Evolutionary conservation across 192 early-diverging fungal species (phyloP).

Genomic region (Coemansia sp.): DNA sequence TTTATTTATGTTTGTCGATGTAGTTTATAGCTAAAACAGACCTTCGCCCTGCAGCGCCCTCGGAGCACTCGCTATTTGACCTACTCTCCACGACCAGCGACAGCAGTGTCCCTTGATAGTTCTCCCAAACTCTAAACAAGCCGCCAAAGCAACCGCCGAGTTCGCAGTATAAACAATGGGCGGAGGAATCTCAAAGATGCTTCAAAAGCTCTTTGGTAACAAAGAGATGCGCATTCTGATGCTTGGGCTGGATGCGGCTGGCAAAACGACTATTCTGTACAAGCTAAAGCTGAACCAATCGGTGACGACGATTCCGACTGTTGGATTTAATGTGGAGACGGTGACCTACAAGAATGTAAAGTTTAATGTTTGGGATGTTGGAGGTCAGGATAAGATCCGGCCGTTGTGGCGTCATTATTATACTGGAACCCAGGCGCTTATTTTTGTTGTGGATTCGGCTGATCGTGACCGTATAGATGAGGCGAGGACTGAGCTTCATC

Average conservation of each 20-base stretch:
- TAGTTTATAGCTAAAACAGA: no score
- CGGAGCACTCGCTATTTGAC: not conserved
- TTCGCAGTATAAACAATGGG: slow-evolving; percentile 38
- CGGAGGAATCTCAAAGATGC: slow-evolving; percentile 52
- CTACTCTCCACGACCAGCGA: not conserved
- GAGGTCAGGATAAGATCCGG: slow-evolving; percentile 90
- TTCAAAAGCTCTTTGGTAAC: slow-evolving; percentile 53
- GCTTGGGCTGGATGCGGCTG: slow-evolving; percentile 56
- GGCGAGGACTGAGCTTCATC: slow-evolving; percentile 77
- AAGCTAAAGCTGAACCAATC: slow-evolving; percentile 58
- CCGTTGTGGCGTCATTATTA: slow-evolving; percentile 86
- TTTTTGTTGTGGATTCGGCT: slow-evolving; percentile 86
- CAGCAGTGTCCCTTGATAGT: no score
- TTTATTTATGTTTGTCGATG: no score
- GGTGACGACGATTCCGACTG: slow-evolving; percentile 55
- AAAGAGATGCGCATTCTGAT: slow-evolving; percentile 59
- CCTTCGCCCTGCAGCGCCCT: no score
- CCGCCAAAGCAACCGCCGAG: no score
- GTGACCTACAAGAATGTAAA: slow-evolving; percentile 85
- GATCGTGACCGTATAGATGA: slow-evolving; percentile 86
- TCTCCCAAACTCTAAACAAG: no score
- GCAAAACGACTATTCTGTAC: slow-evolving; percentile 57
- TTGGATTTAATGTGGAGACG: slow-evolving; percentile 83
- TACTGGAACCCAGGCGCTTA: slow-evolving; percentile 77
- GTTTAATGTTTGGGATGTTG: slow-evolving; percentile 84